Evolutionary conservation across 1,139 yeast genomes (phyloP).

Genomic region (Hansenula sp.): DNA sequence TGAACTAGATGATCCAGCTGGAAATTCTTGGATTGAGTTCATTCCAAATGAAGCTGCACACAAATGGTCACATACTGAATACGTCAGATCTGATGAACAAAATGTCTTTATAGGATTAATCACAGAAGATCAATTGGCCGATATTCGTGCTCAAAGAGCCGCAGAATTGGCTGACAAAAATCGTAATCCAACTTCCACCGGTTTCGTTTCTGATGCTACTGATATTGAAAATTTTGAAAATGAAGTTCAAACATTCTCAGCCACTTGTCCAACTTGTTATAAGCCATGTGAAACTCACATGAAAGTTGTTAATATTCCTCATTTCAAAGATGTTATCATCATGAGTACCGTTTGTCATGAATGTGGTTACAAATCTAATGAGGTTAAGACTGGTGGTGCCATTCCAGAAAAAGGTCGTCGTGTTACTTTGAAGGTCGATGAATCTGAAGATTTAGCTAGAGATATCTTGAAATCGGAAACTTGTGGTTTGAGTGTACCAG

Average conservation of each 20-base stretch:
- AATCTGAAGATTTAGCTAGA: conserved; percentile 90
- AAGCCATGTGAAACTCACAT: conserved; percentile 85
- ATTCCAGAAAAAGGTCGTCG: conserved; percentile 83
- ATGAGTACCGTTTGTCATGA: conserved; percentile 93
- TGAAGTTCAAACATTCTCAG: conserved; percentile 91
- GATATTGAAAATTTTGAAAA: conserved; percentile 82
- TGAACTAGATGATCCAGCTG: conserved; percentile 88
- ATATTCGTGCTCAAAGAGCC: conserved; percentile 31
- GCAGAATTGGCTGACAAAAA: conserved; percentile 33
- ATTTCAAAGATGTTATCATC: conserved; percentile 93
- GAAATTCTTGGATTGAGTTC: conserved; percentile 95
- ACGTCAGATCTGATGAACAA: conserved; percentile 84
- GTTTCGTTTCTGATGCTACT: conserved; percentile 61
- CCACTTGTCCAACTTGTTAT: conserved; percentile 89
- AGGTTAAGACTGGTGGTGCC: conserved; percentile 97
- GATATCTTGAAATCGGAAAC: conserved; percentile 95
- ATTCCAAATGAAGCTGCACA: conserved; percentile 85
- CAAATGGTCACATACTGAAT: conserved; percentile 86
- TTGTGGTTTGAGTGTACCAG: conserved; percentile 83
- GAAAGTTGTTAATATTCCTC: conserved; percentile 97
- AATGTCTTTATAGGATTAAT: conserved; percentile 83
- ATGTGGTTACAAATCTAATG: conserved; percentile 96
- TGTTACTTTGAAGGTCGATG: conserved; percentile 73
- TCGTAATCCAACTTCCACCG: conserved; percentile 49
- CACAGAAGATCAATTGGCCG: conserved; percentile 72